Percentiles rank a stretch among this genome's conserved stretches.
These are phyloP conservation scores for Dioszegia crocea DNA, from an alignment of 768 basidiomycete genomes.

Conservation along the genomic window DNA sequence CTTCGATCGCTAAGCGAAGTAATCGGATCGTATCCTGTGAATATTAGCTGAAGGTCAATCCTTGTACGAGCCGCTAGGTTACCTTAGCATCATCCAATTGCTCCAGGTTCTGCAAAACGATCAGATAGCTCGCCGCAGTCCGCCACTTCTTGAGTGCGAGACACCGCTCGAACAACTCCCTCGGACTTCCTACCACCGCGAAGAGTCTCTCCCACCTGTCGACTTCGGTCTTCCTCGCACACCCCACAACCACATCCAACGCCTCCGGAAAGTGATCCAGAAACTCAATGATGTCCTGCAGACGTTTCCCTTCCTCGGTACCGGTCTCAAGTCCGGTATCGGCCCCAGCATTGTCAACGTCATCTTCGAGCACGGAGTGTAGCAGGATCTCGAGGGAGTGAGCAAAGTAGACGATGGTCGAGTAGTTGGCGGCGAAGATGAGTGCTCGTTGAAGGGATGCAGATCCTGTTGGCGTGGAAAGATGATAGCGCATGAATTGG, in stretches of 20 bases:
- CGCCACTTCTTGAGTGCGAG: slow-evolving; percentile 54
- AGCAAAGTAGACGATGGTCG: slow-evolving; percentile 82
- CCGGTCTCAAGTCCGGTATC: background rate
- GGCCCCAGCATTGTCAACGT: slow-evolving; percentile 51
- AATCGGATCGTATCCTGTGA: slow-evolving; percentile 69
- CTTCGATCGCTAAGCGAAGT: slow-evolving; percentile 67
- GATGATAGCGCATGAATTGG: slow-evolving; percentile 77
- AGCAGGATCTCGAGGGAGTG: slow-evolving; percentile 92
- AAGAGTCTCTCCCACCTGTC: slow-evolving; percentile 85
- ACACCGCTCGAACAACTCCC: slow-evolving; percentile 79
- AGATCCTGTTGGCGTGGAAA: slow-evolving; percentile 53
- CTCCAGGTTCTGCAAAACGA: slow-evolving; percentile 90
- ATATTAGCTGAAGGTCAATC: background rate
- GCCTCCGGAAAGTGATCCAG: slow-evolving; percentile 89
- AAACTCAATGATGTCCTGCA: slow-evolving; percentile 76
- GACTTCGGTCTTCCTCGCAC: slow-evolving; percentile 93
- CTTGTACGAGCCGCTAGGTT: background rate
- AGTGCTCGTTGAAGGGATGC: slow-evolving; percentile 69
- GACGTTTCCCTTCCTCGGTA: slow-evolving; percentile 4
- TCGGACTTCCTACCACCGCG: slow-evolving; percentile 82
- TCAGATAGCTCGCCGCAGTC: slow-evolving; percentile 85
- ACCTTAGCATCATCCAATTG: slow-evolving; percentile 64
- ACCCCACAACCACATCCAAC: slow-evolving; percentile 89
- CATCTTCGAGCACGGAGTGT: slow-evolving; percentile 86
- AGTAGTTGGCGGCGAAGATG: slow-evolving; percentile 77